Percentiles rank a stretch among this genome's conserved stretches.
Evolutionary conservation across 768 basidiomycete genomes (phyloP).

Genomic region (Suillus tomentosus): DNA sequence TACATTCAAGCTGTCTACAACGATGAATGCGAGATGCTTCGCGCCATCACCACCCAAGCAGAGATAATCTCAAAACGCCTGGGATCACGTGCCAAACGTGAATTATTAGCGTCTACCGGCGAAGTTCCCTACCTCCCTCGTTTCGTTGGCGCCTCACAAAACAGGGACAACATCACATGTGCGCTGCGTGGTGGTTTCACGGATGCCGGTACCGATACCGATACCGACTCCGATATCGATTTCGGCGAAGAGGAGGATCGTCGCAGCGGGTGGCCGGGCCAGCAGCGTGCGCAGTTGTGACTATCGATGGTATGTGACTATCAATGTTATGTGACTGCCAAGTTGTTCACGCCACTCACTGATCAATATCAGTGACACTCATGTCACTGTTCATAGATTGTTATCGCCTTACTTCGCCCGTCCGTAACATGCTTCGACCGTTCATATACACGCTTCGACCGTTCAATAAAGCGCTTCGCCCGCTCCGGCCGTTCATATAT

Average conservation of each 20-base stretch:
- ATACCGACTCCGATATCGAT: neutral
- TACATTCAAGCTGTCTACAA: too few species aligned
- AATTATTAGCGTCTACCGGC: neutral
- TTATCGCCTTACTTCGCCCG: too few species aligned
- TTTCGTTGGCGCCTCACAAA: neutral
- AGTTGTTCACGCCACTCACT: neutral
- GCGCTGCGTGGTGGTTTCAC: too few species aligned
- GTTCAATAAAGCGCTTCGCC: neutral
- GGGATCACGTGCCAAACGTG: neutral
- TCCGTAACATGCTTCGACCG: too few species aligned
- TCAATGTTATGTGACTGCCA: too few species aligned
- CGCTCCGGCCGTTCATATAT: too few species aligned
- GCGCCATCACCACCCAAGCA: too few species aligned
- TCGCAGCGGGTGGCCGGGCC: neutral
- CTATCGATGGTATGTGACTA: neutral
- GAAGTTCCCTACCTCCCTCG: neutral
- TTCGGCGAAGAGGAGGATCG: neutral
- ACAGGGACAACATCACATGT: neutral
- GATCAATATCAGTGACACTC: neutral
- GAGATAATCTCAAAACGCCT: neutral
- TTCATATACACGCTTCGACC: neutral
- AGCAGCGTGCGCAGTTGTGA: neutral
- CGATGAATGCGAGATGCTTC: too few species aligned
- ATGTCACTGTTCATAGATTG: too few species aligned
- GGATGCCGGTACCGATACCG: neutral